These are phyloP conservation scores for Blastobotrys americana DNA, from an alignment of 805 yeast species.

Conservation along the genomic window DNA sequence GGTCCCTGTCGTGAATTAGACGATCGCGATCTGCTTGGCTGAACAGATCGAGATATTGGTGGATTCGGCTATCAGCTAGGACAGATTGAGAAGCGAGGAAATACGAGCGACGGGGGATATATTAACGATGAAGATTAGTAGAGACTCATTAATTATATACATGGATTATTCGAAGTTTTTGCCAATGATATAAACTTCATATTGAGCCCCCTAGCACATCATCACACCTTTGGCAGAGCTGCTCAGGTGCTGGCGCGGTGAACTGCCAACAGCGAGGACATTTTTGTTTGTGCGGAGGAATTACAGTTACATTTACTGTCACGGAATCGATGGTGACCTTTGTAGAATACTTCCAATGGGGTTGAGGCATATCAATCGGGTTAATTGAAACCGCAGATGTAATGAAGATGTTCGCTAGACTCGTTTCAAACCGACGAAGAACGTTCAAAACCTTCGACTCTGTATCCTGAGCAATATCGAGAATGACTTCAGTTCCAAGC, in stretches of 20 bases:
- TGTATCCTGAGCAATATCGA: conserved; percentile 25
- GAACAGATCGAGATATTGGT: too few species aligned
- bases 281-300: conserved; percentile 44
- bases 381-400: conserved; percentile 51
- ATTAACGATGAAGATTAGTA: too few species aligned
- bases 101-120: too few species aligned
- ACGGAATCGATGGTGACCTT: conserved; percentile 29
- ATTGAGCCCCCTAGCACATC: conserved; percentile 29
- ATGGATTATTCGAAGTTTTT: too few species aligned
- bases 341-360: conserved; percentile 28
- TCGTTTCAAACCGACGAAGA: conserved; percentile 31
- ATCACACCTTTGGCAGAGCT: conserved; percentile 62
- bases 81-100: too few species aligned
- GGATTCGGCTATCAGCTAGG: too few species aligned
- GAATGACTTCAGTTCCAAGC: conserved; percentile 47
- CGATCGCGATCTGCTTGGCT: too few species aligned
- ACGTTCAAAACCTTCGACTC: conserved; percentile 11
- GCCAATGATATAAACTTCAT: too few species aligned
- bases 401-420: conserved; percentile 52
- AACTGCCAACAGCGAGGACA: conserved; percentile 96
- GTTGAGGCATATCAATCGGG: conserved; percentile 9
- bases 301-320: conserved; percentile 34
- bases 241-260: conserved; percentile 43
- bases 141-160: too few species aligned
- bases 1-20: too few species aligned